A percentile compares a stretch with the other conserved stretches of the same genome.
Evolutionary conservation across 2,329 filamentous ascomycete species (phyloP).

Genomic region (Sporothrix luriei): DNA sequence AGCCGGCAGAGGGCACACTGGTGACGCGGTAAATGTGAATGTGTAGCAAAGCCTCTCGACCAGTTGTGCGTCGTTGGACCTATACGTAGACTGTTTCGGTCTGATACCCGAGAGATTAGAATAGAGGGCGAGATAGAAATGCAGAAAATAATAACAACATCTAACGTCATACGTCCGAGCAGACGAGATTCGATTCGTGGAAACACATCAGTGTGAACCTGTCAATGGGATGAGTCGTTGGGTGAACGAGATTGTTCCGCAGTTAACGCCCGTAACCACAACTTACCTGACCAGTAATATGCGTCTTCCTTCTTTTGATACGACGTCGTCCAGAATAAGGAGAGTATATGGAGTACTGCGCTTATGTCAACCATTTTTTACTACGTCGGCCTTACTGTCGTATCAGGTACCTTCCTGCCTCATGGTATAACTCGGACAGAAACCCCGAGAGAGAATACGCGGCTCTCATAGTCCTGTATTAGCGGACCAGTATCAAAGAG

Average conservation of each 20-base stretch:
- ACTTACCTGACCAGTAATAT: neutral
- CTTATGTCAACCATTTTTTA: neutral
- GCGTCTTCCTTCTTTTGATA: neutral
- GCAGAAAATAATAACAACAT: neutral
- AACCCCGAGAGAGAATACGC: neutral
- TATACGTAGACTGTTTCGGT: neutral
- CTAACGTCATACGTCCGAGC: neutral
- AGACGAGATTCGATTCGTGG: no score
- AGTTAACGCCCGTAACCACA: neutral
- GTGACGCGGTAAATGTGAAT: slow-evolving; percentile 39
- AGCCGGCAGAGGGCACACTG: slow-evolving; percentile 75
- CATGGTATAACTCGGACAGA: neutral
- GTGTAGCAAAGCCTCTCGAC: no score
- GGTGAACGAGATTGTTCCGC: neutral
- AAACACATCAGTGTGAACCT: neutral
- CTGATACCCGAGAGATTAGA: slow-evolving; percentile 24
- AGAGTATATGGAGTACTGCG: neutral
- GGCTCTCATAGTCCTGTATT: neutral
- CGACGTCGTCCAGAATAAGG: neutral
- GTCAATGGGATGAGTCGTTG: no score
- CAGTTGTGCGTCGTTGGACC: neutral
- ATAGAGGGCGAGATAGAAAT: neutral
- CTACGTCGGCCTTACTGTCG: no score
- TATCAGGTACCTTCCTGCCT: neutral
- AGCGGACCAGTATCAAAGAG: neutral